Evolutionary conservation across 2,329 filamentous ascomycete genomes (phyloP), one percentile per base, ranked within the genome.

Genomic region (Ceratocystis cacaofunesta): DNA sequence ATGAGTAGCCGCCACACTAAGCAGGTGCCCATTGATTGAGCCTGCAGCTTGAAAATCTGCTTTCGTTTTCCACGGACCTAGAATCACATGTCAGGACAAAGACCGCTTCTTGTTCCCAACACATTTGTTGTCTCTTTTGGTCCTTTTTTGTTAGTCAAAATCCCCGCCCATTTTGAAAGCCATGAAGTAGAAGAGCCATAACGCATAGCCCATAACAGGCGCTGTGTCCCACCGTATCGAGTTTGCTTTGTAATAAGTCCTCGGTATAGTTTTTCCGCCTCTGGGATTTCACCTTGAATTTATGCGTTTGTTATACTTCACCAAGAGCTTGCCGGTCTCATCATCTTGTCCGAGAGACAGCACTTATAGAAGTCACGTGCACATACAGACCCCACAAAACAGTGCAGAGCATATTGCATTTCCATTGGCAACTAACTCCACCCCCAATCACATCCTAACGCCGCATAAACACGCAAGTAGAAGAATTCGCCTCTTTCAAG

Each of bases 401-500:
- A 15, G 43, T 46, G 25, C 7, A 19, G 15, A 28, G 32, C 12
- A 60, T 22, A 30, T 64, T 30, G 32, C 28, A 12, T 62, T 50
- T 62, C 7, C 12, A 48, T 48, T 62, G 61, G 25, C 32, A 67
- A 61, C 62, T 28, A 65, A 52, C 58, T 28, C 41, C 60, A 62
- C 58, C 41, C 22, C 60, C 44, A 48, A 30, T 62, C 44, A 67
- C 66, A 64, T 62, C 58, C 63, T 10, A 63, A 65, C 60, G 66
- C 63, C 58, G 28, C 63, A 65, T 52, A 50, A 64, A 62, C 65
- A 62, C 62, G 46, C 46, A 67, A 65, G 48, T 58, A 65, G 36
- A 62, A 58, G 25, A 25, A 57, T 57, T 28, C 52, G 28, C 30
- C 22, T 28, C 5, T 17, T 57, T 12, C 25, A 30, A 30, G 4